Evolutionary conservation across 129 eudicot species (phyloP), one percentile per base, ranked within the genome.

Genomic region (Apium graveolens): DNA sequence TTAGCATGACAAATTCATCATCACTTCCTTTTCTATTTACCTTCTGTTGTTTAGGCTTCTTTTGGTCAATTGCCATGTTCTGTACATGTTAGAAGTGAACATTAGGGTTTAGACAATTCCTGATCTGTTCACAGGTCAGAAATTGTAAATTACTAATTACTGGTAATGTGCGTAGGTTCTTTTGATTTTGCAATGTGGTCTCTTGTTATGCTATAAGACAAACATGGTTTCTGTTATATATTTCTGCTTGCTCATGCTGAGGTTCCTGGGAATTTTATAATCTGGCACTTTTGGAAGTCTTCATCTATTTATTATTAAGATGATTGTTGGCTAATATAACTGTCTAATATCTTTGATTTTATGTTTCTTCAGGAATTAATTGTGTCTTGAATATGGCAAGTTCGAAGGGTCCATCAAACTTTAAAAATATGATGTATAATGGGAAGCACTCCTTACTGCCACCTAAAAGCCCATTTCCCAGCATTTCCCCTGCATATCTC

Each of bases 401-500:
- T 85, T 83, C 91, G 26, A 83, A 87, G 79, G 93, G 92, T 35
- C 78, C 89, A 45, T 85, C 94, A 74, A 86, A 82, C 81, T n/a
- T 82, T 68, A 85, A 89, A 87, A 87, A 83, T 75, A 80, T 85
- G 88, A 81, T 83, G 79, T 82, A 80, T 77, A 84, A 73, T 79
- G 97, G 93, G 76, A 90, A 82, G 65, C 80, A 86, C 82, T 80
- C 91, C 63, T 81, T 86, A 79, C 91, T 92, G 41, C 97, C 97
- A 31, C 97, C 97, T 80, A 92, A 92, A 82, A 84, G 88, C 85
- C 97, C 97, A 53, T 90, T 92, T 85, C 96, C 97, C 48, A 85
- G 83, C 82, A 88, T 86, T 69, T 75, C 91, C 27, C 87, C 98
- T 31, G 86, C 94, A 2, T 89, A 87, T 66, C 53, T 74, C 65